Conservation (phyloP, 2,329 filamentous ascomycete species). For the Fusarium nelsonii region DNA sequence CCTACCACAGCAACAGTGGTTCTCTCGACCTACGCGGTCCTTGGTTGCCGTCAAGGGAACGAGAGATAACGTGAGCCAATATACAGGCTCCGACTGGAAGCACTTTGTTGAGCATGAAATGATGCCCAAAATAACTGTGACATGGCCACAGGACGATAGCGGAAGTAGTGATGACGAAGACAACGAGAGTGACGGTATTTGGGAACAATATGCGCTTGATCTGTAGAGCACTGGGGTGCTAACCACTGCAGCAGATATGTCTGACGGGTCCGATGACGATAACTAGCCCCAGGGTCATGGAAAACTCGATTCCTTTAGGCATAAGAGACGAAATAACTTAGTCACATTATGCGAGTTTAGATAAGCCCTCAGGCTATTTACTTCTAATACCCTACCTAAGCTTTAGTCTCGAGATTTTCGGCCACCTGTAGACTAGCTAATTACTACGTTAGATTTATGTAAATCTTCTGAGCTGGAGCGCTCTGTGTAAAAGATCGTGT, state of each 20-base stretch:
- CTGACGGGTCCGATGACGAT: constrained; percentile 3
- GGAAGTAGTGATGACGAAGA: constrained; percentile 32
- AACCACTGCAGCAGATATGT: constrained; percentile 29
- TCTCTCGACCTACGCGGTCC: constrained; percentile 13
- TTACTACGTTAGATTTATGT: too few relatives aligned
- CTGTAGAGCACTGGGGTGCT: constrained; percentile 36
- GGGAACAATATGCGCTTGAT: constrained; percentile 48
- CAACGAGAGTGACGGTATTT: constrained; percentile 45
- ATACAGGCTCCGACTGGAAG: constrained; percentile 54
- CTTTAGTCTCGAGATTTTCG: too few relatives aligned
- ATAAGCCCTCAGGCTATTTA: too few relatives aligned
- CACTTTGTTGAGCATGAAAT: constrained; percentile 51
- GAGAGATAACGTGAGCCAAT: constrained; percentile 32
- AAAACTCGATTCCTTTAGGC: too few relatives aligned
- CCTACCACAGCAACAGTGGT: constrained; percentile 47
- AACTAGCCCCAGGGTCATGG: too few relatives aligned
- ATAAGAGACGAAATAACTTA: too few relatives aligned
- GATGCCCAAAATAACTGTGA: constrained; percentile 36
- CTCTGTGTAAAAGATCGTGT: too few relatives aligned
- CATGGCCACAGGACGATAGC: constrained; percentile 23
- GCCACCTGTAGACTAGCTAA: too few relatives aligned
- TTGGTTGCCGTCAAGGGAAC: constrained; percentile 30
- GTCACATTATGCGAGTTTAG: too few relatives aligned
- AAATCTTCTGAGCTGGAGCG: too few relatives aligned
- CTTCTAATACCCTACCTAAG: too few relatives aligned